Base-by-base conservation (phyloP, 1,284 basidiomycete species). In the Ceratobasidium sp. region DNA sequence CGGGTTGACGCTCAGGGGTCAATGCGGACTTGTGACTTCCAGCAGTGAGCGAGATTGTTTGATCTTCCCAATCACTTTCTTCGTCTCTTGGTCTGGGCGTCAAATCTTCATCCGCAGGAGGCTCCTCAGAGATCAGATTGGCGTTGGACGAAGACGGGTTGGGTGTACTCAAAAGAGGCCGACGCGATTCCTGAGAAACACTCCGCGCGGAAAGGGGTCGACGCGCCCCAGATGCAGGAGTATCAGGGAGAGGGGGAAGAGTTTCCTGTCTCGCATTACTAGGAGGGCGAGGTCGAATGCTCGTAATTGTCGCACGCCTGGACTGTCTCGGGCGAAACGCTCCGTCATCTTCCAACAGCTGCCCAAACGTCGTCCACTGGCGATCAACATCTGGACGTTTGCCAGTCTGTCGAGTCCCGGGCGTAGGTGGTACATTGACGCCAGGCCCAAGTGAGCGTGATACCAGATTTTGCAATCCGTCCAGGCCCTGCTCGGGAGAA, bases 351-450 rank as follows among this genome's bases (percentile, higher is more conserved):
- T 89, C 85, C 88, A 92, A 90, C 41, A 90, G 79, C 77, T 92
- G 88, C 2, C 84, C 86, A 76, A 92, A 92, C 4, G 92, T 81
- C 0, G 88, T 83, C 91, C 91, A 92, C 80, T 87, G 83, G 5
- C 76, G 81, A 5, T 79, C 73, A 1, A 60, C 72, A 3, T 1
- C 53, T 9, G 71, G 58, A 18, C 14, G 65, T 26, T 28, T 57
- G 9, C 52, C 45, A 30, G 39, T 12, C n/a, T 43, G 26, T 16
- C 65, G 65, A 6, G 12, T 41, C 21, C 52, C 65, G 9, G 39
- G 14, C 10, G 65, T 41, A 45, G 43, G 43, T n/a, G n/a, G n/a
- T 14, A 39, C 36, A 39, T 6, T 14, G 16, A n/a, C 18, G 14
- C 57, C 65, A 23, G 36, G 36, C 39, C 52, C 65, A 30, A 69